A percentile compares a stretch with the other conserved stretches of the same genome.
Conservation (phyloP, 1,284 basidiomycete genomes). For the Naganishia cerealis region DNA sequence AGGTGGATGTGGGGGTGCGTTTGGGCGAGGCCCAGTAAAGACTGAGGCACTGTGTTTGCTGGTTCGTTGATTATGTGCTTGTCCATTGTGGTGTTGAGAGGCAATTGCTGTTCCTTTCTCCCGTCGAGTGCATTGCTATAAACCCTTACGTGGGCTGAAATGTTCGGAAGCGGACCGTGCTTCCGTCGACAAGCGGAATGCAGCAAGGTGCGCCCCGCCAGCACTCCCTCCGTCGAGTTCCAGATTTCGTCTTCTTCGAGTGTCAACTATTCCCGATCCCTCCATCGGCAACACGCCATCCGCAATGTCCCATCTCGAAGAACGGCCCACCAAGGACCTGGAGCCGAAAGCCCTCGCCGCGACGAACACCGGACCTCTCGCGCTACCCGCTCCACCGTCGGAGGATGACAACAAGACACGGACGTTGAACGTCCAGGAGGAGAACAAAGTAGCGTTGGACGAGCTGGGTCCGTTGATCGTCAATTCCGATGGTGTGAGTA, state of each 20-base stretch:
- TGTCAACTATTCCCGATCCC: background rate
- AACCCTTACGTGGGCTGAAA: background rate
- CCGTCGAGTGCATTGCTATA: too few species aligned
- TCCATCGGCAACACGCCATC: too few species aligned
- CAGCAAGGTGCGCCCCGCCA: background rate
- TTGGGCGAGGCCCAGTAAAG: slow-evolving; percentile 68
- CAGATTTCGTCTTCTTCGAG: background rate
- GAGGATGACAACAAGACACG: slow-evolving; percentile 26
- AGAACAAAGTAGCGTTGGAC: slow-evolving; percentile 50
- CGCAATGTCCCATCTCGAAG: background rate
- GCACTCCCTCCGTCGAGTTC: slow-evolving; percentile 2
- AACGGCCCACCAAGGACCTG: background rate
- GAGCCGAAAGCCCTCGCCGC: background rate
- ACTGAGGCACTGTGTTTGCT: slow-evolving; percentile 69
- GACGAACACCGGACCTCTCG: background rate
- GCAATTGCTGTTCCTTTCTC: too few species aligned
- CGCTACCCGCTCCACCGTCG: slow-evolving; percentile 12
- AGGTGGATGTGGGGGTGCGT: slow-evolving; percentile 68
- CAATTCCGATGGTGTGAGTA: slow-evolving; percentile 53
- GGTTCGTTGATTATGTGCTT: slow-evolving; percentile 75
- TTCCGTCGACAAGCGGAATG: slow-evolving; percentile 12
- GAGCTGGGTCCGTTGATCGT: slow-evolving; percentile 53
- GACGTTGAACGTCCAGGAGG: slow-evolving; percentile 45
- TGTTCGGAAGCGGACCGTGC: background rate
- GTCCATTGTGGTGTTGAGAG: slow-evolving; percentile 34